Evolutionary conservation across 2,329 filamentous ascomycete species (phyloP).

Genomic region (Pyrenochaeta sp.): DNA sequence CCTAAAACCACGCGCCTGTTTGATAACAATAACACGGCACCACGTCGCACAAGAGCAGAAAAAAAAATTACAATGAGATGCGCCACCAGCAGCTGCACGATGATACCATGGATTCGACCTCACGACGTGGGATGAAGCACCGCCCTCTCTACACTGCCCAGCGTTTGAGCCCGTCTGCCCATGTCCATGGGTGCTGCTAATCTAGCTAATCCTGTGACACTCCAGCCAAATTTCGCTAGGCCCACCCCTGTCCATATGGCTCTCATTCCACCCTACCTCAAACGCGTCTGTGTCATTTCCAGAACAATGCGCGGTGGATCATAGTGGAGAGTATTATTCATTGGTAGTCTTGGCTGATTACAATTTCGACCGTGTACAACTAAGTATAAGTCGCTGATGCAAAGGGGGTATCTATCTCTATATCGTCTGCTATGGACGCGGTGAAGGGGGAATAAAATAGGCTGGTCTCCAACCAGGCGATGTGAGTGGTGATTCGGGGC

Average conservation of each 20-base stretch:
- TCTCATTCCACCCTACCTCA: neutral
- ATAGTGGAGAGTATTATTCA: neutral
- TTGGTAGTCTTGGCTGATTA: slow-evolving; percentile 14
- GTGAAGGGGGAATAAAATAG: slow-evolving; percentile 11
- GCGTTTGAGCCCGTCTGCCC: too few relatives aligned
- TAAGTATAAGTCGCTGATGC: slow-evolving; percentile 15
- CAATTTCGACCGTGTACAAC: slow-evolving; percentile 18
- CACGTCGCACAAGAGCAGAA: slow-evolving; percentile 8
- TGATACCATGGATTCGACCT: too few relatives aligned
- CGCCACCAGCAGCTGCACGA: too few relatives aligned
- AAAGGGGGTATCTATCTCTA: slow-evolving; percentile 35
- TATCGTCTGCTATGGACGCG: slow-evolving; percentile 18
- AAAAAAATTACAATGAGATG: neutral
- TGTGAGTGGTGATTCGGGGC: slow-evolving; percentile 22
- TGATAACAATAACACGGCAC: slow-evolving; percentile 1
- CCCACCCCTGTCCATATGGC: neutral
- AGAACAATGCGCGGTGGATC: neutral
- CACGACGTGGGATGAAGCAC: too few relatives aligned
- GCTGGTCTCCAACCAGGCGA: slow-evolving; percentile 15
- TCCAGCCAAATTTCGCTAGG: neutral
- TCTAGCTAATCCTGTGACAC: neutral
- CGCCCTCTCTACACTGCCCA: too few relatives aligned
- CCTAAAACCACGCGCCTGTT: slow-evolving; percentile 12
- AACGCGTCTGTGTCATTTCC: neutral
- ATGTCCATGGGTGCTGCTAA: neutral